Percentiles rank a stretch among this genome's conserved stretches.
These are phyloP conservation scores for Saussurea involucrata DNA, from an alignment of 129 eudicot species.

Conservation along the genomic window DNA sequence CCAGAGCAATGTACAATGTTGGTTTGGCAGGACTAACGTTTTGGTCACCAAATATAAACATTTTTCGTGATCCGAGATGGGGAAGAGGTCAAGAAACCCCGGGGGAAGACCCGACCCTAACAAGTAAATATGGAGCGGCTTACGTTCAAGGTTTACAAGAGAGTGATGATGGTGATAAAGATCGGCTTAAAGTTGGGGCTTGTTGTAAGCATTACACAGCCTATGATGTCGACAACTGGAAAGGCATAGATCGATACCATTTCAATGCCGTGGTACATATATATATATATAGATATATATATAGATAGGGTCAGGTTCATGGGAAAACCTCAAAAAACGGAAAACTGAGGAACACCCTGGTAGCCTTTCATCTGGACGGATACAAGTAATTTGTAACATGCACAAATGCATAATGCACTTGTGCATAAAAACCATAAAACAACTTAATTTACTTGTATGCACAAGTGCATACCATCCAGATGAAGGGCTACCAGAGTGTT, in stretches of 20 bases:
- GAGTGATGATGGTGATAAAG: constrained; percentile 67
- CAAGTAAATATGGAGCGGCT: constrained; percentile 67
- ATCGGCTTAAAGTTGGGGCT: constrained; percentile 85
- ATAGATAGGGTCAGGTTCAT: too few relatives aligned
- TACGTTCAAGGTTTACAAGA: constrained; percentile 84
- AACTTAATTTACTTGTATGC: too few relatives aligned
- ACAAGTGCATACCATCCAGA: too few relatives aligned
- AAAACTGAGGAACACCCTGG: too few relatives aligned
- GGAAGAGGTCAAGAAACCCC: constrained; percentile 99
- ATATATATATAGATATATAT: background rate
- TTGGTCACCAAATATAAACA: constrained; percentile 96
- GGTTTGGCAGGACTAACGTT: constrained; percentile 89
- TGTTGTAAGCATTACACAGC: constrained; percentile 98
- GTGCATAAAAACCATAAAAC: too few relatives aligned
- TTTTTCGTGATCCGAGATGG: constrained; percentile 98
- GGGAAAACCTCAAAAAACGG: too few relatives aligned
- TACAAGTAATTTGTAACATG: too few relatives aligned
- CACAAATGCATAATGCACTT: too few relatives aligned
- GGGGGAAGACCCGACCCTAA: constrained; percentile 87
- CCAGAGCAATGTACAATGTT: constrained; percentile 97
- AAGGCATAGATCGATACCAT: constrained; percentile 69
- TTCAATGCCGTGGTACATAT: constrained; percentile 78
- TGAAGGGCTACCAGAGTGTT: too few relatives aligned
- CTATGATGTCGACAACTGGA: constrained; percentile 93
- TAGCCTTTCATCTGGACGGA: too few relatives aligned